These are phyloP conservation scores for Fusarium sororula DNA, from an alignment of 2,329 filamentous ascomycete genomes.

Conservation along the genomic window DNA sequence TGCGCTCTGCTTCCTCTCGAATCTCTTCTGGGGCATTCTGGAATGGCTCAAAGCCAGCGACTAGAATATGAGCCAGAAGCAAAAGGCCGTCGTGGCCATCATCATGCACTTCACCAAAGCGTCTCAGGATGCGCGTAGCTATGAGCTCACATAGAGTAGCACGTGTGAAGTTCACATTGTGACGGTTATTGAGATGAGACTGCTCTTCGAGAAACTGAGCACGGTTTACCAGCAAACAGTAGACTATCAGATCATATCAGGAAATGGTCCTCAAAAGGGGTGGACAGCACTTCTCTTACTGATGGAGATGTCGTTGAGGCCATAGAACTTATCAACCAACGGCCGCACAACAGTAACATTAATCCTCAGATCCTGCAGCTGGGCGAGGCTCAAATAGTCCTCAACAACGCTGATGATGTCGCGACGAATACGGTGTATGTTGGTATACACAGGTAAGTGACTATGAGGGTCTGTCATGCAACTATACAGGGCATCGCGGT, in stretches of 20 bases:
- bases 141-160: slow-evolving; percentile 84
- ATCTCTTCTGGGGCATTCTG: slow-evolving; percentile 80
- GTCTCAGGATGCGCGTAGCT: slow-evolving; percentile 78
- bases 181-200: slow-evolving; percentile 76
- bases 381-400: slow-evolving; percentile 73
- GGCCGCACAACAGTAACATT: slow-evolving; percentile 83
- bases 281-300: slow-evolving; percentile 53
- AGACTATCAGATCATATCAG: slow-evolving; percentile 61
- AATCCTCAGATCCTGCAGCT: slow-evolving; percentile 82
- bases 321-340: slow-evolving; percentile 84
- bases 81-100: slow-evolving; percentile 75
- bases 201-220: slow-evolving; percentile 83
- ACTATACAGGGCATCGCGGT: slow-evolving; percentile 55
- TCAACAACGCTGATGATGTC: slow-evolving; percentile 72
- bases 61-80: slow-evolving; percentile 79
- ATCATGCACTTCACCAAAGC: slow-evolving; percentile 80
- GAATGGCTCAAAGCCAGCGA: slow-evolving; percentile 86
- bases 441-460: slow-evolving; percentile 77
- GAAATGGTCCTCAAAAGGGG: background rate
- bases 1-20: slow-evolving; percentile 63
- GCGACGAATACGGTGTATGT: slow-evolving; percentile 76
- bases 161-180: slow-evolving; percentile 82
- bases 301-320: slow-evolving; percentile 81
- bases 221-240: slow-evolving; percentile 84
- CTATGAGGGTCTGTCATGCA: slow-evolving; percentile 67